Evolutionary conservation across 2,329 filamentous ascomycete species (phyloP).

Genomic region (Aspergillus vadensis): DNA sequence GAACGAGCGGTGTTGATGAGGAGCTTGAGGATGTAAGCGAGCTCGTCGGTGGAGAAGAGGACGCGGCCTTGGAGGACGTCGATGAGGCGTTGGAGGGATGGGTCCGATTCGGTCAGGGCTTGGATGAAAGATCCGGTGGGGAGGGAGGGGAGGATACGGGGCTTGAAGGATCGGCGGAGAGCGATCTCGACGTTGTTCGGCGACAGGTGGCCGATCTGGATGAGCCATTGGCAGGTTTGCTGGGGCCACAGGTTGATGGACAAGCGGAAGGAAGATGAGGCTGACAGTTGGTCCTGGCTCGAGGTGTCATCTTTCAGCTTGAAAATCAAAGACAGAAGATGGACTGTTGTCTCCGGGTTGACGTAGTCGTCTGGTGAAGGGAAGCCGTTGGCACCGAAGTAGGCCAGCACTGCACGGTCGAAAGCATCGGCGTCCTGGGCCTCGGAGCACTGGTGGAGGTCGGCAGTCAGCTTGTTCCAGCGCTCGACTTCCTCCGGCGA

Average conservation of each 20-base stretch:
- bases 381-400: constrained; percentile 31
- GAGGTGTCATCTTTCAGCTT: constrained; percentile 25
- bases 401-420: constrained; percentile 36
- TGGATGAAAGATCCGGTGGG: constrained; percentile 42
- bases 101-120: constrained; percentile 43
- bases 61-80: constrained; percentile 40
- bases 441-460: constrained; percentile 32
- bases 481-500: constrained; percentile 34
- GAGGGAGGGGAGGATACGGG: constrained; percentile 40
- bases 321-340: constrained; percentile 45
- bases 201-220: constrained; percentile 41
- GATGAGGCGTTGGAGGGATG: constrained; percentile 41
- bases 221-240: constrained; percentile 45
- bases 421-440: constrained; percentile 35
- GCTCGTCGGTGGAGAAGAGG: constrained; percentile 40
- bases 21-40: constrained; percentile 42
- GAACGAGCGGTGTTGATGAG: constrained; percentile 44
- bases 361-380: constrained; percentile 32
- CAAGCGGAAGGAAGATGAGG: constrained; percentile 31
- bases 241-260: constrained; percentile 40
- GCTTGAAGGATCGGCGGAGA: constrained; percentile 37
- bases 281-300: constrained; percentile 26
- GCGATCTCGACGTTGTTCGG: constrained; percentile 44
- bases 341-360: constrained; percentile 40
- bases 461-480: constrained; percentile 37